phyloP scores from a whole-genome alignment of 1,284 basidiomycete species.

The Fomitopsis betulina region DNA sequence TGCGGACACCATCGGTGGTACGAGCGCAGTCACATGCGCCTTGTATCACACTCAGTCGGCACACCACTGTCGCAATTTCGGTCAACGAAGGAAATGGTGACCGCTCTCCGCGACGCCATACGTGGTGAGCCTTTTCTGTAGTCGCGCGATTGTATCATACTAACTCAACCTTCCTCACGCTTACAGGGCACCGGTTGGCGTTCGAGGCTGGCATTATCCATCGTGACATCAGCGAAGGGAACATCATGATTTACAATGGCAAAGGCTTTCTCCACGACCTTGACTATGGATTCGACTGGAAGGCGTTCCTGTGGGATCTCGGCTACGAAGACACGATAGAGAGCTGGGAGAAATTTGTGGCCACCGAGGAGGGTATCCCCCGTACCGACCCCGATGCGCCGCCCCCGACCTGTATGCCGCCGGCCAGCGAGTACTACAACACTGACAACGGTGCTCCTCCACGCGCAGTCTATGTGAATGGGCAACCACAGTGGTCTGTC shows the following conservation, averaged over 20 bases:
- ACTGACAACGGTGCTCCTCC: too few relatives aligned
- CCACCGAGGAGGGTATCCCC: not conserved
- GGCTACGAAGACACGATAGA: not conserved
- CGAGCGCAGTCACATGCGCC: slow-evolving; percentile 14
- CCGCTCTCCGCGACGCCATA: slow-evolving; percentile 13
- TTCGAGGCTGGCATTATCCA: slow-evolving; percentile 8
- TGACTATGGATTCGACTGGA: slow-evolving; percentile 10
- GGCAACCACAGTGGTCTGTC: not conserved
- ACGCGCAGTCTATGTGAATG: too few relatives aligned
- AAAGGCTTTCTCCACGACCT: slow-evolving; percentile 13
- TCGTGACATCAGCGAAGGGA: slow-evolving; percentile 14
- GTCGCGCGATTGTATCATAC: too few relatives aligned
- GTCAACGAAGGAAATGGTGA: slow-evolving; percentile 12
- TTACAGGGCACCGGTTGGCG: not conserved
- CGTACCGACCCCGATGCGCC: not conserved
- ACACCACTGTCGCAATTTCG: slow-evolving; percentile 7
- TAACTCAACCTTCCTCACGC: too few relatives aligned
- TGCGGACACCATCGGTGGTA: not conserved
- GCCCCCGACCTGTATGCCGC: not conserved
- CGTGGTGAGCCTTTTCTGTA: slow-evolving; percentile 5
- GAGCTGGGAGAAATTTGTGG: not conserved
- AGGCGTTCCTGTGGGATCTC: not conserved
- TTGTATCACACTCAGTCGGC: slow-evolving; percentile 11
- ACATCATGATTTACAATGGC: slow-evolving; percentile 9
- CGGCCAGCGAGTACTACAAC: too few relatives aligned